Evolutionary conservation across 176 grass and related monocot species (phyloP).

Genomic region (Bromus sterilis): DNA sequence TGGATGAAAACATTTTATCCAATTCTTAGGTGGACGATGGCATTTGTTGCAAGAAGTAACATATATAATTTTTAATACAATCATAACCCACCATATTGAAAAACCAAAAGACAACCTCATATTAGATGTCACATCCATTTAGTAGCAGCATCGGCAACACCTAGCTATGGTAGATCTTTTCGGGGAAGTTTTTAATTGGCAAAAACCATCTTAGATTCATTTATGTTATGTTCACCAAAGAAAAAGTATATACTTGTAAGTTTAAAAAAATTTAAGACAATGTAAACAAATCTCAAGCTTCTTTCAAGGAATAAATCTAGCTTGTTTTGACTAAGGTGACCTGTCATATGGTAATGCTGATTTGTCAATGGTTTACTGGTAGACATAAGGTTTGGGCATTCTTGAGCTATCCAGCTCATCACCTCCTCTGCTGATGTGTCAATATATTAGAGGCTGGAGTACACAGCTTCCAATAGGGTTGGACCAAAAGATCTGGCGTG

Average conservation of each 20-base stretch:
- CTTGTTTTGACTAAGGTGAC: background rate
- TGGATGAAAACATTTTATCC: background rate
- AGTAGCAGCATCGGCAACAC: background rate
- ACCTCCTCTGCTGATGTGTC: background rate
- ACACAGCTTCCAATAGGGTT: constrained; percentile 2
- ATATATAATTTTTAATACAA: background rate
- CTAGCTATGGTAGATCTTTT: background rate
- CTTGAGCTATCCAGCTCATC: background rate
- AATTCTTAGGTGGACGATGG: background rate
- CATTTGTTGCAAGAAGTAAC: background rate
- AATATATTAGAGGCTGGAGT: background rate
- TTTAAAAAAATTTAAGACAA: background rate
- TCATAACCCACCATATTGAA: background rate
- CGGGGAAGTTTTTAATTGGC: background rate
- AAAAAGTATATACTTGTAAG: background rate
- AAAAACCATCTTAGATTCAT: background rate
- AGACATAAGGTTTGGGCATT: background rate
- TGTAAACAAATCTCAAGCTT: background rate
- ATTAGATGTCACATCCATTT: background rate
- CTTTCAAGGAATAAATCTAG: background rate
- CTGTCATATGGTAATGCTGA: background rate
- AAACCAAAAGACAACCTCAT: background rate
- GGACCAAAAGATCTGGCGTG: background rate
- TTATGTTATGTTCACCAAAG: no score
- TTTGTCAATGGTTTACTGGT: constrained; percentile 18